Evolutionary conservation across 2,329 filamentous ascomycete genomes (phyloP), one percentile per base, ranked within the genome.

Genomic region (Chrysosporium queenslandicum): DNA sequence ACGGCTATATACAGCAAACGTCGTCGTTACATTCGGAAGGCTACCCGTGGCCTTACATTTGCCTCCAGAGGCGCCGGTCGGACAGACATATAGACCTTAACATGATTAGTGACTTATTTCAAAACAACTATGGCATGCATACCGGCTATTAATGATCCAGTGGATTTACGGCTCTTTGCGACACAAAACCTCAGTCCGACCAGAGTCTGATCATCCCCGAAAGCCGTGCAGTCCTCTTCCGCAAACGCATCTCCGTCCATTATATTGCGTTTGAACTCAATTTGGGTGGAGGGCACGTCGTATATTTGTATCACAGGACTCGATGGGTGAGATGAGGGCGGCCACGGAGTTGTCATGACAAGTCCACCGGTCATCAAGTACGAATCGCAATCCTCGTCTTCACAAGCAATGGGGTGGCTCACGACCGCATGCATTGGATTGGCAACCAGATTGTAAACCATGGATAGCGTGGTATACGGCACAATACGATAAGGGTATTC

Each of bases 261-360:
- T 34, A 47, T 47, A 25, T 21, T 9, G 16, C 45, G 45, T 12
- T 16, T 47, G 45, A 47, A 47, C n/a, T 47, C 45, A 3, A 47
- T 23, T 37, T 47, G 45, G 30, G 20, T 37, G 7, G 45, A 47
- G 6, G 29, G 45, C n/a, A 36, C 45, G 20, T 47, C 18, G 30
- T 34, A 47, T 32, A 47, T 21, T 47, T 47, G 29, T 2, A 47
- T 47, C 5, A 47, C 45, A 34, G 45, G 20, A 9, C 37, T 2
- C 21, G 45, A 47, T 3, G 45, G 45, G 4, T 47, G 45, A n/a
- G 2, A 25, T 5, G 20, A 21, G 23, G 45, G 45, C 7, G 45
- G 45, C 45, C 45, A 47, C 20, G 45, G 45, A 23, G 45, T 47
- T 25, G 45, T 47, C 45, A 47, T 47, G n/a, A 37, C 18, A 16